Evolutionary conservation across 2,329 filamentous ascomycete genomes (phyloP), one percentile per base, ranked within the genome.

Genomic region (Trichoderma sp.): DNA sequence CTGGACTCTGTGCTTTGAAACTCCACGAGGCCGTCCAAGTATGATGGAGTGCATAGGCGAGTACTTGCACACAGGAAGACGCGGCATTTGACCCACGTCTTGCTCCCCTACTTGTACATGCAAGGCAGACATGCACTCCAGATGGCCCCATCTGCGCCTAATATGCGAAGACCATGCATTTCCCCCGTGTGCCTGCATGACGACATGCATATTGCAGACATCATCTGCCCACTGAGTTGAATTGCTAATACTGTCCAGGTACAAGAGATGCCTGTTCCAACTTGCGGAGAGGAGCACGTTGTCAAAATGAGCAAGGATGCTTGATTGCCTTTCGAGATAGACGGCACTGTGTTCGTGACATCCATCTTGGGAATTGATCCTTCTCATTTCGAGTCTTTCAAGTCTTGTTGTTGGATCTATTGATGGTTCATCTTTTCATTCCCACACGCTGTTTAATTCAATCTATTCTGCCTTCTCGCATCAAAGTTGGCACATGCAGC

Each of bases 171-270:
- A 32, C 18, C 60, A 55, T 66, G 64, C 64, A 66, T 49, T 58
- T 59, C n/a, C 64, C 63, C 64, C 43, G 64, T 66, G 64, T 66
- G 64, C 64, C 64, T 58, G 64, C 64, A 66, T 66, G 64, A 55
- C 54, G 54, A 54, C 64, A 58, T 51, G 64, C 64, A 66, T 59
- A 49, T 66, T 28, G 39, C 34, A 51, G 28, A 46, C 52, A 51
- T 56, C 63, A 59, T 59, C 54, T 32, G 54, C 28, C 28, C 54
- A n/a, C 28, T 13, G n/a, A 49, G 21, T 49, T 55, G 52, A 30
- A 39, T 16, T 58, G 61, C 6, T 18, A 8, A 46, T 56, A 58
- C n/a, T n/a, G n/a, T n/a, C n/a, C 21, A 24, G 46, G 4, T 49
- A 43, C 39, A 18, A n/a, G 18, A 4, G 18, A n/a, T 18, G 8